phyloP scores from a whole-genome alignment of 2,329 filamentous ascomycete genomes.

The Pseudophaeomoniella oleicola region DNA sequence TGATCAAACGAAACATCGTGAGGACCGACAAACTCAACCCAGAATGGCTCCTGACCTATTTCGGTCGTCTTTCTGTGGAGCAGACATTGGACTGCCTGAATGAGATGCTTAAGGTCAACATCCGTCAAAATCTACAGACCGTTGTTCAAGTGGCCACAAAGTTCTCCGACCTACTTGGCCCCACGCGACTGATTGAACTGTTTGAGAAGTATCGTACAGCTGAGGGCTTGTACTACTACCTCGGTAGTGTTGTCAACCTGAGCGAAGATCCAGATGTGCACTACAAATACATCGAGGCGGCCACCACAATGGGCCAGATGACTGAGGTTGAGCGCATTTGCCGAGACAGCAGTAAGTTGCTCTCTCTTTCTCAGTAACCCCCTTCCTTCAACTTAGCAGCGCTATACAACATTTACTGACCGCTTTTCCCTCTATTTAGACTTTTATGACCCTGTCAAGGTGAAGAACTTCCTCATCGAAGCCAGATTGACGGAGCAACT shows the following conservation, averaged over 20 bases:
- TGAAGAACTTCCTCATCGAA: slow-evolving; percentile 99
- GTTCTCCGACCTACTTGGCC: slow-evolving; percentile 85
- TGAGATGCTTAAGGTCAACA: slow-evolving; percentile 92
- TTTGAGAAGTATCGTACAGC: slow-evolving; percentile 96
- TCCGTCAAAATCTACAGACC: slow-evolving; percentile 88
- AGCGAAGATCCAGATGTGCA: slow-evolving; percentile 90
- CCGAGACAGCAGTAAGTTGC: slow-evolving; percentile 55
- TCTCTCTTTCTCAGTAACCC: neutral
- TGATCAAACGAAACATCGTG: slow-evolving; percentile 81
- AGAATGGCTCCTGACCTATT: slow-evolving; percentile 86
- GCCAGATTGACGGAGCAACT: slow-evolving; percentile 83
- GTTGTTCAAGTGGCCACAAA: slow-evolving; percentile 95
- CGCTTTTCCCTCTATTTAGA: slow-evolving; percentile 20
- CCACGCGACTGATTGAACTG: slow-evolving; percentile 77
- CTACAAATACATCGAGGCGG: slow-evolving; percentile 99
- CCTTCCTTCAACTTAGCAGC: too few species aligned
- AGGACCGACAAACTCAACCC: slow-evolving; percentile 71
- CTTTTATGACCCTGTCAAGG: slow-evolving; percentile 80
- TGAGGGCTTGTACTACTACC: slow-evolving; percentile 95
- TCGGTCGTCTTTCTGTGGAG: slow-evolving; percentile 87
- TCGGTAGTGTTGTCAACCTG: slow-evolving; percentile 94
- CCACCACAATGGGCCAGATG: slow-evolving; percentile 82
- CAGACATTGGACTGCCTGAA: slow-evolving; percentile 88
- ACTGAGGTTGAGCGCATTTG: slow-evolving; percentile 96
- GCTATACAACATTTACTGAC: neutral